phyloP scores from a whole-genome alignment of 768 basidiomycete species.

The Leccinum ochraceum region DNA sequence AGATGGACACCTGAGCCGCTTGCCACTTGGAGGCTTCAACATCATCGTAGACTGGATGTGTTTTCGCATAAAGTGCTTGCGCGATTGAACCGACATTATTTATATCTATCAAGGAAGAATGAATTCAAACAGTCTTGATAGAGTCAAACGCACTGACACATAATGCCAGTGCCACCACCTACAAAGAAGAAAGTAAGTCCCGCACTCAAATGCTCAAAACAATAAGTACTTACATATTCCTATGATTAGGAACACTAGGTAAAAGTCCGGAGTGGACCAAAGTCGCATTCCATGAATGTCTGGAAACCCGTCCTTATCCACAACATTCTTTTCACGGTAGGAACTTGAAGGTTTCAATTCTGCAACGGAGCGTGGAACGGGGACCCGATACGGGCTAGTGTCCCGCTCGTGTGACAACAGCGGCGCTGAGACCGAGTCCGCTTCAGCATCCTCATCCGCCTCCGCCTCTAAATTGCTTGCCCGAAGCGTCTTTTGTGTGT shows the following conservation, averaged over 20 bases:
- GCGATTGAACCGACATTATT: conserved; percentile 86
- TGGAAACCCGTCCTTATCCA: conserved; percentile 35
- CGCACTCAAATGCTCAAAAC: background rate
- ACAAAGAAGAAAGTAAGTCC: conserved; percentile 2
- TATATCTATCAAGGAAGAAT: conserved; percentile 51
- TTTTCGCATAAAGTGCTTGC: conserved; percentile 63
- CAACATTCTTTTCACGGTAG: background rate
- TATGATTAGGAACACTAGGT: conserved; percentile 59
- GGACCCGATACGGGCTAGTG: conserved; percentile 19
- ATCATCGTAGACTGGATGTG: conserved; percentile 62
- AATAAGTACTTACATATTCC: conserved; percentile 50
- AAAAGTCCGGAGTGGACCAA: conserved; percentile 58
- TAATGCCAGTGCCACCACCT: conserved; percentile 76
- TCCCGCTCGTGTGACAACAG: conserved; percentile 23
- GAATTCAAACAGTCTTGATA: background rate
- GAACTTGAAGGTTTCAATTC: conserved; percentile 26
- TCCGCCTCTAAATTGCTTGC: conserved; percentile 25
- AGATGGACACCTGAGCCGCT: conserved; percentile 78
- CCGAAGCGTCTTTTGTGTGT: conserved; percentile 35
- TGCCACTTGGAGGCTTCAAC: conserved; percentile 72
- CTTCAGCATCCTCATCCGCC: conserved; percentile 8
- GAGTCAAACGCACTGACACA: conserved; percentile 50
- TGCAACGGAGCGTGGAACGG: conserved; percentile 16
- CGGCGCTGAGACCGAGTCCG: conserved; percentile 22
- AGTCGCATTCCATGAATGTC: conserved; percentile 60